phyloP scores from a whole-genome alignment of 371 early-diverging fungal genomes.

The Nematocida displodere region DNA sequence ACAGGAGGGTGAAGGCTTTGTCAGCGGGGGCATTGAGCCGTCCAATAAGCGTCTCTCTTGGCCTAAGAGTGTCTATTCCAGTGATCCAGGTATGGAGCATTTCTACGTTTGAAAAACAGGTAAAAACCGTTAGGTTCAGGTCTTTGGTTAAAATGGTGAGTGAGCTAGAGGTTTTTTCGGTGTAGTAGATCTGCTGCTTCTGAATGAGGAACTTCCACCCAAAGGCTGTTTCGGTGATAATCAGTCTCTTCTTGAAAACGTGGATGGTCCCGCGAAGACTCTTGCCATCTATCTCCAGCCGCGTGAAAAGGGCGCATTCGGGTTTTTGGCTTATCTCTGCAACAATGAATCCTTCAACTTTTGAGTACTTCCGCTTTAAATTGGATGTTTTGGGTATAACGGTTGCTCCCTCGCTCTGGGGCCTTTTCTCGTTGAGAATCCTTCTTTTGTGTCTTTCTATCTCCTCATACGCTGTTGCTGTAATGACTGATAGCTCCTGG shows the following conservation, averaged over 20 bases:
- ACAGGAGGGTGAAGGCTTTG: background rate
- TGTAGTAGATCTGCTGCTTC: background rate
- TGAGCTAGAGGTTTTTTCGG: background rate
- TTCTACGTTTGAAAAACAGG: background rate
- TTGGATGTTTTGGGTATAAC: background rate
- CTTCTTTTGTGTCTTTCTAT: constrained; percentile 44
- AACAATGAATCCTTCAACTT: background rate
- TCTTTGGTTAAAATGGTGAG: background rate
- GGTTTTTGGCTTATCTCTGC: background rate
- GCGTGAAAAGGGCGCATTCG: background rate
- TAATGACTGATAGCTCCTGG: background rate
- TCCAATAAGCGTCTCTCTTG: background rate
- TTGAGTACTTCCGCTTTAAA: background rate
- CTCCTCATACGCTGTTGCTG: background rate
- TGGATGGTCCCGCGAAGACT: constrained; percentile 2
- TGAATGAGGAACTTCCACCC: constrained; percentile 30
- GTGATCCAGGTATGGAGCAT: constrained; percentile 3
- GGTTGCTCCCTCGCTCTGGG: background rate
- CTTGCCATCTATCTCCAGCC: background rate
- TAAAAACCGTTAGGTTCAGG: background rate
- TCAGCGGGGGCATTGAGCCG: background rate
- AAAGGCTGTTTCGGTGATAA: constrained; percentile 21
- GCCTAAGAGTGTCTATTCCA: no score
- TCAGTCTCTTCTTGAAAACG: background rate
- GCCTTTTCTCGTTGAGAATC: constrained; percentile 31